These are phyloP conservation scores for Macrotyloma uniflorum DNA, from an alignment of 306 rosid genomes.

Conservation along the genomic window DNA sequence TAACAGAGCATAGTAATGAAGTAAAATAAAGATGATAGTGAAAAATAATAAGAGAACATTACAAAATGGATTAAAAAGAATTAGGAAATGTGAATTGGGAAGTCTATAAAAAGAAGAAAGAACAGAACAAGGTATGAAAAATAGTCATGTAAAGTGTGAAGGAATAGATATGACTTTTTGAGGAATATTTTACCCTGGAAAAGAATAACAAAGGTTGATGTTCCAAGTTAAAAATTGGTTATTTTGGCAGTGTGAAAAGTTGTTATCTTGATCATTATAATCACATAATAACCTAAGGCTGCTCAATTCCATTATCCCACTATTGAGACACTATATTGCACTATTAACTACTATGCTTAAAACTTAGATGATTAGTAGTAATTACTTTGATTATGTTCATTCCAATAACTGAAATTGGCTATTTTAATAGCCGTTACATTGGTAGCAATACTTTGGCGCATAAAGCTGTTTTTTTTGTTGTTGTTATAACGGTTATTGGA, in stretches of 20 bases:
- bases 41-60: neutral
- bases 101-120: neutral
- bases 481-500: neutral
- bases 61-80: neutral
- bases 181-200: neutral
- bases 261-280: neutral
- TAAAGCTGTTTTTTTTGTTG: too few relatives aligned
- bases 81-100: neutral
- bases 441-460: too few relatives aligned
- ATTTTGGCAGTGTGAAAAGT: neutral
- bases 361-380: neutral
- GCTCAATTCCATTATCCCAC: neutral
- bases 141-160: neutral
- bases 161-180: neutral
- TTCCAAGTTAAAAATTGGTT: neutral
- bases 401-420: constrained; percentile 7
- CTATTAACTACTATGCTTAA: neutral
- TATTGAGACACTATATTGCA: neutral
- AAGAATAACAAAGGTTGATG: neutral
- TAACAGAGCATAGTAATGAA: neutral
- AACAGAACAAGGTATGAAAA: neutral
- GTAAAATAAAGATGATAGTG: neutral
- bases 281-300: neutral
- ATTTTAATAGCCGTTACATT: neutral
- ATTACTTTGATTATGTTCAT: neutral